phyloP scores from a whole-genome alignment of 192 early-diverging fungal species.

The Allomyces arbusculus region DNA sequence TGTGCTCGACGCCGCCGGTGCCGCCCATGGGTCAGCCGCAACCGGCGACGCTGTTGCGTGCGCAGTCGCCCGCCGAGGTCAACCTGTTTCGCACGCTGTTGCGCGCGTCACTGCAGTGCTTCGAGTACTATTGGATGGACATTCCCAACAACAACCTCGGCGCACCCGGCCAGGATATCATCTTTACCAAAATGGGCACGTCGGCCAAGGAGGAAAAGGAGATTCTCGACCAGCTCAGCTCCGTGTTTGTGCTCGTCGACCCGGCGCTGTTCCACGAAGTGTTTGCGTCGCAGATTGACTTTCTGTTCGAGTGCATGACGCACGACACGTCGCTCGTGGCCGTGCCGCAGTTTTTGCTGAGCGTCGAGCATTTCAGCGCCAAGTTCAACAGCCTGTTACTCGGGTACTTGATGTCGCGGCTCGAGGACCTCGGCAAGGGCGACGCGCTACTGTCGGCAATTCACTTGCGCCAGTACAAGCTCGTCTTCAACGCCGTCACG shows the following conservation, averaged over 20 bases:
- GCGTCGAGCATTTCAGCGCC: conserved; percentile 50
- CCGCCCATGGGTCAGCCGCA: no score
- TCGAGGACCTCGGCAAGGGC: conserved; percentile 52
- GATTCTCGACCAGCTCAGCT: conserved; percentile 70
- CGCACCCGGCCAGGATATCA: conserved; percentile 6
- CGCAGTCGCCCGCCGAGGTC: conserved; percentile 48
- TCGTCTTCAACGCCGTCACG: conserved; percentile 82
- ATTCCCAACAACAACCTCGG: conserved; percentile 22
- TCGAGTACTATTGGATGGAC: conserved; percentile 60
- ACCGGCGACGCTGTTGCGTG: conserved; percentile 19
- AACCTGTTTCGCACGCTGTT: conserved; percentile 51
- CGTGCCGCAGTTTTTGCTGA: conserved; percentile 73
- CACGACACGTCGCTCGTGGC: conserved; percentile 53
- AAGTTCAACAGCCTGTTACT: conserved; percentile 60
- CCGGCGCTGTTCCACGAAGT: conserved; percentile 87
- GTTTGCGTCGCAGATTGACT: conserved; percentile 71
- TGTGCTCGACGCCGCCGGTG: no score
- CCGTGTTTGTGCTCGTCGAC: conserved; percentile 61
- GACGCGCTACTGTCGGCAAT: conserved; percentile 40
- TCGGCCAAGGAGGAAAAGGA: conserved; percentile 77
- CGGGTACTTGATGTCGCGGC: conserved; percentile 51
- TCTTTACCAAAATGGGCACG: conserved; percentile 28
- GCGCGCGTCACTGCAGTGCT: conserved; percentile 56
- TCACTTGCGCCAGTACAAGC: conserved; percentile 79
- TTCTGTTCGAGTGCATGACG: conserved; percentile 64